phyloP scores from a whole-genome alignment of 2,329 filamentous ascomycete genomes.

The Paecilomyces dactylethromorphus region DNA sequence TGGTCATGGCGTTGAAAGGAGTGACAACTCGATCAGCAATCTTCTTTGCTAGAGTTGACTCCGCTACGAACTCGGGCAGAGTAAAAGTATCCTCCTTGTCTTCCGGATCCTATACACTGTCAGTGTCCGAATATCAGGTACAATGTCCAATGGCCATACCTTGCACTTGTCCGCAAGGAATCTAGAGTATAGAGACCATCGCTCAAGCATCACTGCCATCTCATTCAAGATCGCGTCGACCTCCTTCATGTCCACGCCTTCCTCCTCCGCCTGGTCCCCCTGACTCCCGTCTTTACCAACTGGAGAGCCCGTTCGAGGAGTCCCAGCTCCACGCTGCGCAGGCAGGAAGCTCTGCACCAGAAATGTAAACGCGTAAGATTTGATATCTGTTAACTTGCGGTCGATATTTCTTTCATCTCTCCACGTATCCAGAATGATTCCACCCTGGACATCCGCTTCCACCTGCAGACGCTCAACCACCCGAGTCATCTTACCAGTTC shows the following conservation, averaged over 20 bases:
- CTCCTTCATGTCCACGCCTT: constrained; percentile 93
- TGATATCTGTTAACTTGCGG: constrained; percentile 85
- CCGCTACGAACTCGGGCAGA: constrained; percentile 57
- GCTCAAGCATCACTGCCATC: constrained; percentile 82
- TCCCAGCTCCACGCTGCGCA: constrained; percentile 57
- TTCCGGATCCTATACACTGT: constrained; percentile 41
- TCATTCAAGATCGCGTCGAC: constrained; percentile 82
- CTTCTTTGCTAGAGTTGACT: background rate
- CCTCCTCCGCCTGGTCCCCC: constrained; percentile 68
- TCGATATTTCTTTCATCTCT: constrained; percentile 80
- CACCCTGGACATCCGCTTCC: constrained; percentile 92
- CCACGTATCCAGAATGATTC: constrained; percentile 94
- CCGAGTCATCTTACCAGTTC: constrained; percentile 82
- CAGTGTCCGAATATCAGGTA: constrained; percentile 13
- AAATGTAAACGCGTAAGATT: constrained; percentile 96
- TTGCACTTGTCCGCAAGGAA: constrained; percentile 84
- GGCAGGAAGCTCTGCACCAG: constrained; percentile 89
- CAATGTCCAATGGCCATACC: constrained; percentile 44
- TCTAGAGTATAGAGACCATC: constrained; percentile 86
- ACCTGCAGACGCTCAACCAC: constrained; percentile 90
- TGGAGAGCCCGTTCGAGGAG: constrained; percentile 69
- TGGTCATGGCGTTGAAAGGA: constrained; percentile 87
- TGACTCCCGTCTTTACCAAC: constrained; percentile 50
- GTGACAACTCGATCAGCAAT: constrained; percentile 65
- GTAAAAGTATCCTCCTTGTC: constrained; percentile 51